Percentiles rank a stretch among this genome's conserved stretches.
phyloP scores from a whole-genome alignment of 2,329 filamentous ascomycete genomes.

The Exophiala phaeomuriformis region DNA sequence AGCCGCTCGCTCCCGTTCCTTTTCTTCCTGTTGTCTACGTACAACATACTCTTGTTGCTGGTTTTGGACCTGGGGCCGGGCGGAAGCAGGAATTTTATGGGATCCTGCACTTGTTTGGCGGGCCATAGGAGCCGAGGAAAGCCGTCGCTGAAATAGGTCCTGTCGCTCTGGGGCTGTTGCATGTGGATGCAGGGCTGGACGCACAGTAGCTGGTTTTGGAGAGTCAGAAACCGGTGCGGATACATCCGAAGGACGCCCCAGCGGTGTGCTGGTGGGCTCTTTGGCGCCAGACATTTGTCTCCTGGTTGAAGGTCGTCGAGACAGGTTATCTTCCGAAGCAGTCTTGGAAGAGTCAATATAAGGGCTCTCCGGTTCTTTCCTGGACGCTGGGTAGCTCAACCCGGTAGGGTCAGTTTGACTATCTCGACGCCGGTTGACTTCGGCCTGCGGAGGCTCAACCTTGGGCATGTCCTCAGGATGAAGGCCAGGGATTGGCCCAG shows the following conservation, averaged over 20 bases:
- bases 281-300: conserved; percentile 22
- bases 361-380: conserved; percentile 23
- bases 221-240: conserved; percentile 23
- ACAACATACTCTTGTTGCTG: conserved; percentile 31
- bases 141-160: conserved; percentile 31
- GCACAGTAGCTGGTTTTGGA: conserved; percentile 23
- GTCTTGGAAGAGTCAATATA: conserved; percentile 19
- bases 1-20: conserved; percentile 58
- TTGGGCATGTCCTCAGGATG: conserved; percentile 64
- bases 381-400: conserved; percentile 16
- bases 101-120: conserved; percentile 51
- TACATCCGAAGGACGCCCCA: conserved; percentile 12
- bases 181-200: conserved; percentile 32
- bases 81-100: conserved; percentile 34
- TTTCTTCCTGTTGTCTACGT: conserved; percentile 33
- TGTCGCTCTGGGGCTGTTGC: conserved; percentile 38
- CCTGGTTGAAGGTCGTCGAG: conserved; percentile 12
- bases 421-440: conserved; percentile 16
- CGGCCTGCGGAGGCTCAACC: background rate
- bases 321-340: conserved; percentile 14
- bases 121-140: conserved; percentile 46
- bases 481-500: conserved; percentile 68
- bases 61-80: conserved; percentile 41
- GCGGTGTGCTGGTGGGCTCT: conserved; percentile 9
- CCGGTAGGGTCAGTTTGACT: conserved; percentile 23